Evolutionary conservation across 495 filamentous ascomycete genomes (phyloP).

Genomic region (Cetradonia linearis): DNA sequence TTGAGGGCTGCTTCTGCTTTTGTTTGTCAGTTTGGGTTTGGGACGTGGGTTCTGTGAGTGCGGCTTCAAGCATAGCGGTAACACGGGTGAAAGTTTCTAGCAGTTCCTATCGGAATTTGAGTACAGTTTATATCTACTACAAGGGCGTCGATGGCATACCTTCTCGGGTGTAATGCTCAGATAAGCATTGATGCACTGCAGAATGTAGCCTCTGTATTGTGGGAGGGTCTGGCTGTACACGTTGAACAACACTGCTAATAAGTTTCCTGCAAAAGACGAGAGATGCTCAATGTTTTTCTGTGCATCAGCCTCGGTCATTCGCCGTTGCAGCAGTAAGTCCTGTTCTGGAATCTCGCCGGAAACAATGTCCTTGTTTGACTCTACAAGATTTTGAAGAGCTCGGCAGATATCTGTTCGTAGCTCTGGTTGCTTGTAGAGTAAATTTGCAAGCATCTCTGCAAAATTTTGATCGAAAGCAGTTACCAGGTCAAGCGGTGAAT

Average conservation of each 20-base stretch:
- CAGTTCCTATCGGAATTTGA: conserved; percentile 46
- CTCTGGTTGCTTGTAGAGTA: conserved; percentile 86
- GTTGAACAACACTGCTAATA: conserved; percentile 93
- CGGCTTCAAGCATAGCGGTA: conserved; percentile 65
- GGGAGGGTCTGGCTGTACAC: conserved; percentile 94
- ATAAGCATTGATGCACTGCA: conserved; percentile 89
- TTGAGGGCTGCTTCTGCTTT: conserved; percentile 47
- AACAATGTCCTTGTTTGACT: conserved; percentile 76
- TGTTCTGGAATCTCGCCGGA: conserved; percentile 49
- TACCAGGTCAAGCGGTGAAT: conserved; percentile 69
- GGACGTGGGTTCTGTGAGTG: conserved; percentile 50
- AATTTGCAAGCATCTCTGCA: conserved; percentile 79
- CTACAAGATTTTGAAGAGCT: conserved; percentile 73
- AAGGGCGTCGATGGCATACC: conserved; percentile 29
- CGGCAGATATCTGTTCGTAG: conserved; percentile 77
- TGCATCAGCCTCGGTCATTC: conserved; percentile 65
- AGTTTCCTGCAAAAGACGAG: conserved; percentile 65
- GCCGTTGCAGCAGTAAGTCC: conserved; percentile 57
- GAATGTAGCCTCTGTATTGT: conserved; percentile 77
- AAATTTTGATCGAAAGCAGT: conserved; percentile 78
- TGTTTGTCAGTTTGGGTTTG: conserved; percentile 46
- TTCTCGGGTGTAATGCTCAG: conserved; percentile 71
- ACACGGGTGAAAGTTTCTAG: conserved; percentile 81
- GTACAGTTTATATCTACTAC: background rate
- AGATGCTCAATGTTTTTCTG: conserved; percentile 70